Evolutionary conservation across 2,329 filamentous ascomycete genomes (phyloP).

Genomic region (Domatiomyces catenatus): DNA sequence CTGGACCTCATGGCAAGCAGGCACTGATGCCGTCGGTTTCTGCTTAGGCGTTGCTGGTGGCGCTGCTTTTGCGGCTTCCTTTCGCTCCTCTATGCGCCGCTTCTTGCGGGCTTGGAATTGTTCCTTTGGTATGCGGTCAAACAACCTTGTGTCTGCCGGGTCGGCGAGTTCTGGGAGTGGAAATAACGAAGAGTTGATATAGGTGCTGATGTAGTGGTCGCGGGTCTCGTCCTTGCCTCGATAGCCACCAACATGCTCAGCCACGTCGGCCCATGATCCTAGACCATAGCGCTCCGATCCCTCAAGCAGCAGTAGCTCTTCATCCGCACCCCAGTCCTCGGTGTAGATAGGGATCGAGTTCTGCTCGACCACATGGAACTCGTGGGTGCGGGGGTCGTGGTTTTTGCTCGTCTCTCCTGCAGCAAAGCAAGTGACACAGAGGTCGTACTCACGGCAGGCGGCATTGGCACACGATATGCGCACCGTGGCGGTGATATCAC

Average conservation of each 20-base stretch:
- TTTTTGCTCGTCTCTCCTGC: slow-evolving; percentile 65
- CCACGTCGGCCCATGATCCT: slow-evolving; percentile 94
- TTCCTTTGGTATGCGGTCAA: slow-evolving; percentile 69
- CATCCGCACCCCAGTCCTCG: slow-evolving; percentile 89
- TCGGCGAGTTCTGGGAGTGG: slow-evolving; percentile 77
- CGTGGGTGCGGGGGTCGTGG: slow-evolving; percentile 73
- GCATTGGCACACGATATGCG: slow-evolving; percentile 81
- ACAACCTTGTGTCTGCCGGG: slow-evolving; percentile 62
- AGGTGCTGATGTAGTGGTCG: slow-evolving; percentile 82
- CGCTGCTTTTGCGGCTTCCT: slow-evolving; percentile 71
- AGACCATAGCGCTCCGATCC: slow-evolving; percentile 92
- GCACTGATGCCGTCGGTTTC: slow-evolving; percentile 89
- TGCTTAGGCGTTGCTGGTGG: slow-evolving; percentile 76
- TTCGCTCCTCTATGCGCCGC: slow-evolving; percentile 76
- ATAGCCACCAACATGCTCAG: slow-evolving; percentile 93
- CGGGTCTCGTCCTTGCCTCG: slow-evolving; percentile 88
- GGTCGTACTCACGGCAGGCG: slow-evolving; percentile 82
- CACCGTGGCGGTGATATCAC: slow-evolving; percentile 93
- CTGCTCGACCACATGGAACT: slow-evolving; percentile 90
- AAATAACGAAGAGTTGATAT: slow-evolving; percentile 68
- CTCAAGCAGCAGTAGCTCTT: slow-evolving; percentile 84
- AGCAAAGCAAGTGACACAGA: slow-evolving; percentile 89
- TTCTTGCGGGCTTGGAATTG: slow-evolving; percentile 91
- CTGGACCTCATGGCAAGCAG: slow-evolving; percentile 92
- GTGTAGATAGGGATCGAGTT: slow-evolving; percentile 97